These are phyloP conservation scores for Flaveria sonorensis DNA, from an alignment of 129 eudicot species.

Conservation along the genomic window DNA sequence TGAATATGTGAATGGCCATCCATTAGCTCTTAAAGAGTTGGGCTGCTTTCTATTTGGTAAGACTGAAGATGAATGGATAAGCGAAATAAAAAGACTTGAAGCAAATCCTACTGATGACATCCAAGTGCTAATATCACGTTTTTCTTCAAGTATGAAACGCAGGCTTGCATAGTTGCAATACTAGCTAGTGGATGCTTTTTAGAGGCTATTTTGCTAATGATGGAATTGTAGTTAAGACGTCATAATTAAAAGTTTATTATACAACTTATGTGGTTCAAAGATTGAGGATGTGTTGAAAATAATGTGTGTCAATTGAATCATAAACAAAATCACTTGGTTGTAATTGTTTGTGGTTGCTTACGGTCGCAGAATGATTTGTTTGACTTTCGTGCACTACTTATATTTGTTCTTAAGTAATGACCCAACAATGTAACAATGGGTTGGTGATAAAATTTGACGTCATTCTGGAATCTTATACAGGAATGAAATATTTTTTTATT, in stretches of 20 bases:
- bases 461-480: too few relatives aligned
- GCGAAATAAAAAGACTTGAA: slow-evolving; percentile 24
- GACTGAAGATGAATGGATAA: slow-evolving; percentile 31
- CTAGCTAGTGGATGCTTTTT: background rate
- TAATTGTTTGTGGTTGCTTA: too few relatives aligned
- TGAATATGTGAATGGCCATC: slow-evolving; percentile 32
- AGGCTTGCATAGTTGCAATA: slow-evolving; percentile 6
- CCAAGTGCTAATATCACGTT: slow-evolving; percentile 31
- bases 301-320: too few relatives aligned
- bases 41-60: slow-evolving; percentile 39
- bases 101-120: slow-evolving; percentile 18
- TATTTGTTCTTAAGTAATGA: too few relatives aligned
- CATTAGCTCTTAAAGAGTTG: slow-evolving; percentile 38
- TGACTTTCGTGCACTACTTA: too few relatives aligned
- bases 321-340: too few relatives aligned
- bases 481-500: too few relatives aligned
- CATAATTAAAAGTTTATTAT: background rate
- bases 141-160: slow-evolving; percentile 24
- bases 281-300: too few relatives aligned
- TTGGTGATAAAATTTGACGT: too few relatives aligned
- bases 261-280: too few relatives aligned
- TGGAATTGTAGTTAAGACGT: background rate
- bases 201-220: background rate
- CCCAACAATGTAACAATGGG: too few relatives aligned
- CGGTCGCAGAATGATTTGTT: too few relatives aligned